Evolutionary conservation across 1,139 yeast species (phyloP), one percentile per base, ranked within the genome.

Genomic region (Nakaseomyces kungkrabaensis): DNA sequence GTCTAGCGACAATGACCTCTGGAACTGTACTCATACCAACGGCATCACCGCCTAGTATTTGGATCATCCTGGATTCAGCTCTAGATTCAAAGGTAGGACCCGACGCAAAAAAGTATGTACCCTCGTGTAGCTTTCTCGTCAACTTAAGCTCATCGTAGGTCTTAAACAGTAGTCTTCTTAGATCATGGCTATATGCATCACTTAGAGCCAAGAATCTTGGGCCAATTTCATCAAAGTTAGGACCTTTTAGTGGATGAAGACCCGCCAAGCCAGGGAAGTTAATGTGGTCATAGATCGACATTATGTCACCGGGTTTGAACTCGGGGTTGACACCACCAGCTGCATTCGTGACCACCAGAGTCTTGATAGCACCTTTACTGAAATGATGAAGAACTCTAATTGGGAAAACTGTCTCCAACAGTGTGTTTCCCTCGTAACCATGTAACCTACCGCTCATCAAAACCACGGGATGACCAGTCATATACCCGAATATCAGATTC

Each of bases 21-120:
- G 98, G 97, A 36, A 90, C 97, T 0, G 97, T 92, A 52, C 96
- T 85, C 98, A 92, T 92, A 3, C 98, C 98, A 5, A 90, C 97
- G 0, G 95, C 87, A 68, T 92, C 97, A 46, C 89, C 97, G 6
- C 97, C 97, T 45, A 85, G 59, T 9, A 72, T 59, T 54, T 80
- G 70, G 45, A 90, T 72, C 75, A 82, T 75, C 52, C 96, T 74
- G n/a, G 85, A 85, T 68, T 92, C 97, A 0, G 97, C 96, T 59
- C 97, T 75, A 6, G 90, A 79, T 69, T 92, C 98, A 66, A 84
- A 92, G 1, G 97, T 87, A 3, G 98, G 97, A 0, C 98, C 98
- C 3, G 94, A 79, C 4, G 85, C 96, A 67, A 78, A 90, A 46
- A 79, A 79, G 61, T 92, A 92, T 1, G 83, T 79, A 32, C 97